These are phyloP conservation scores for Metarhizium guizhouense DNA, from an alignment of 2,329 filamentous ascomycete species.

Conservation along the genomic window DNA sequence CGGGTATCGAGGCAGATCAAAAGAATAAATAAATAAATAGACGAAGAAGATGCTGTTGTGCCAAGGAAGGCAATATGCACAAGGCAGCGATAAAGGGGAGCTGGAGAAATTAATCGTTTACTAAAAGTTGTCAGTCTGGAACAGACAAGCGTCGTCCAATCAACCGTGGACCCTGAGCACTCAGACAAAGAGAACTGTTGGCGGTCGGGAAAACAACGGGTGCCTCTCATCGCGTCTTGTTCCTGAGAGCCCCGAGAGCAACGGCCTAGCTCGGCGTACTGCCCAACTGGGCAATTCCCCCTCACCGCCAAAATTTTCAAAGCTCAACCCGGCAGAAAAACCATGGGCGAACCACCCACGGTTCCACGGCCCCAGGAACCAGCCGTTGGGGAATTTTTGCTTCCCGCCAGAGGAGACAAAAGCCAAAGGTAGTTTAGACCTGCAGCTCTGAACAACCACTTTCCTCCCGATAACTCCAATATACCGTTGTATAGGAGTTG, in stretches of 20 bases:
- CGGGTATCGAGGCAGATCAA: neutral
- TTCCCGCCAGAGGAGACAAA: too few species aligned
- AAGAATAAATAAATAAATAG: constrained; percentile 2
- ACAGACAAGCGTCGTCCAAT: constrained; percentile 25
- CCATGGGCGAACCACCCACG: neutral
- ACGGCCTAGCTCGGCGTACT: neutral
- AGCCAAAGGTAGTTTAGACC: too few species aligned
- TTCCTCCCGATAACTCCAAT: neutral
- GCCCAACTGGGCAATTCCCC: constrained; percentile 1
- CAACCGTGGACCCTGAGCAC: constrained; percentile 21
- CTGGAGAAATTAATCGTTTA: constrained; percentile 6
- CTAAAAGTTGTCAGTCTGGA: neutral
- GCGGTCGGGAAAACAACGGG: constrained; percentile 13
- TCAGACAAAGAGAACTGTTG: constrained; percentile 9
- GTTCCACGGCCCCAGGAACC: neutral
- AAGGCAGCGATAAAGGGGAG: constrained; percentile 9
- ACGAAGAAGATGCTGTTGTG: constrained; percentile 1
- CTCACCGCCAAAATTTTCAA: constrained; percentile 17
- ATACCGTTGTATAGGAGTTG: neutral
- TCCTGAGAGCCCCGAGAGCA: neutral
- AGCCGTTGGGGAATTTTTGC: too few species aligned
- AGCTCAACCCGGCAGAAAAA: constrained; percentile 14
- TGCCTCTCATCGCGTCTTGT: neutral
- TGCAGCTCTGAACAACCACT: neutral
- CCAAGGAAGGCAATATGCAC: neutral